phyloP scores from a whole-genome alignment of 495 filamentous ascomycete species.

The Hypoxylon trugodes region DNA sequence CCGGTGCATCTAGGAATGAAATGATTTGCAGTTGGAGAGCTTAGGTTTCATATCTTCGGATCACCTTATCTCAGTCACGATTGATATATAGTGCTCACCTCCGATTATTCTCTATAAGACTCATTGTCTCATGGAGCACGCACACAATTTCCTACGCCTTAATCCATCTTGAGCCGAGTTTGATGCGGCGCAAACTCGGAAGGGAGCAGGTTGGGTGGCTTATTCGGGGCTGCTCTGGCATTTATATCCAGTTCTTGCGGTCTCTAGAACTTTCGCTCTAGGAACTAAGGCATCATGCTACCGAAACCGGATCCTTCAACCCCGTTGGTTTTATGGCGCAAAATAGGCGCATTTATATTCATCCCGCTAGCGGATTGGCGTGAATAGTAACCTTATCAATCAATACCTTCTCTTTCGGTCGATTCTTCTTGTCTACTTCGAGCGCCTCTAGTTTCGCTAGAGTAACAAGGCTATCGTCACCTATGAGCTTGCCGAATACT shows the following conservation, averaged over 20 bases:
- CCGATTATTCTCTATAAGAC: too few relatives aligned
- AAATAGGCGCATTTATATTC: constrained; percentile 38
- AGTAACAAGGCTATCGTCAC: constrained; percentile 68
- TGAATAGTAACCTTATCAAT: constrained; percentile 87
- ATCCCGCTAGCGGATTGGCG: constrained; percentile 89
- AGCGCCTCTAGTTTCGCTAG: constrained; percentile 80
- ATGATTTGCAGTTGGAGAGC: neutral
- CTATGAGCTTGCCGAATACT: constrained; percentile 84
- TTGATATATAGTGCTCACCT: too few relatives aligned
- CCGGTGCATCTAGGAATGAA: too few relatives aligned
- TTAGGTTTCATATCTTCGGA: neutral
- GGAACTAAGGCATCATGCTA: too few relatives aligned
- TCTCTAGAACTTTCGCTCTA: neutral
- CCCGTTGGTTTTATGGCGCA: neutral
- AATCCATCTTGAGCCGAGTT: too few relatives aligned
- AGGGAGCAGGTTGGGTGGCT: too few relatives aligned
- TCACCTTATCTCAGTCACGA: neutral
- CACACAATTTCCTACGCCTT: too few relatives aligned
- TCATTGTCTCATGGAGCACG: too few relatives aligned
- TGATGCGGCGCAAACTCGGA: too few relatives aligned
- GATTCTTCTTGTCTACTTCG: constrained; percentile 88
- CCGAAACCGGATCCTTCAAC: neutral
- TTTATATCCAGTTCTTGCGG: neutral
- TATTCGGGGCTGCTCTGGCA: too few relatives aligned
- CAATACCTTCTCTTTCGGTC: constrained; percentile 73